Conservation (phyloP, 768 basidiomycete species). For the Panaeolus cyanescens region DNA sequence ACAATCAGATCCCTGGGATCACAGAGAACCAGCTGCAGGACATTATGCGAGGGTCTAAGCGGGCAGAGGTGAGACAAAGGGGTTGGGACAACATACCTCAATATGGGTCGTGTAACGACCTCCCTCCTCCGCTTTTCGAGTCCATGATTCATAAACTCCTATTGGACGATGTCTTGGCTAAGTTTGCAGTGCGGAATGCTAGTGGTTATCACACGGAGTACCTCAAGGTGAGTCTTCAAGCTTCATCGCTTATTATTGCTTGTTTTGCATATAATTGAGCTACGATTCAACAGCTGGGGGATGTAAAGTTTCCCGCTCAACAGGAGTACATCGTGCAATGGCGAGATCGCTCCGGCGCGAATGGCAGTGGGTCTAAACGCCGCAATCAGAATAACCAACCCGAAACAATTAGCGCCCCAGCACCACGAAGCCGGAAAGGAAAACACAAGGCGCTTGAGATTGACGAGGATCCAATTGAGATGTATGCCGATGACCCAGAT, state of each 20-base stretch:
- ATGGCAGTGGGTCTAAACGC: slow-evolving; percentile 8
- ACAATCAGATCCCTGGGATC: slow-evolving; percentile 42
- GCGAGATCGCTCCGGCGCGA: not conserved
- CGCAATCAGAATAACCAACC: slow-evolving; percentile 11
- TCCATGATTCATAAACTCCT: slow-evolving; percentile 62
- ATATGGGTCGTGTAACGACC: slow-evolving; percentile 56
- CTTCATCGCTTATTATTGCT: no score
- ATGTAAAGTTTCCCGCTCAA: not conserved
- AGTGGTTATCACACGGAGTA: slow-evolving; percentile 56
- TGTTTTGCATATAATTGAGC: not conserved
- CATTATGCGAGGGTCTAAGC: slow-evolving; percentile 67
- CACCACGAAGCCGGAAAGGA: slow-evolving; percentile 20
- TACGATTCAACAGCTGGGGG: slow-evolving; percentile 44
- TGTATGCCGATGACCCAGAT: slow-evolving; percentile 29
- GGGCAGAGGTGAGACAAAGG: slow-evolving; percentile 43
- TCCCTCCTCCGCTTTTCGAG: slow-evolving; percentile 59
- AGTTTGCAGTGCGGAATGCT: slow-evolving; percentile 43
- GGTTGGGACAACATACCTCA: slow-evolving; percentile 46
- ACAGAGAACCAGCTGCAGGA: slow-evolving; percentile 62
- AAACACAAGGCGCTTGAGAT: slow-evolving; percentile 23
- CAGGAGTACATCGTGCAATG: not conserved
- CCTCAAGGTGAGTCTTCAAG: slow-evolving; percentile 41
- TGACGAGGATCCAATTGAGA: slow-evolving; percentile 35
- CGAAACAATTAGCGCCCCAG: slow-evolving; percentile 21
- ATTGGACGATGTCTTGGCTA: slow-evolving; percentile 48